phyloP scores from a whole-genome alignment of 345 rosid species.

The Murraya paniculata region DNA sequence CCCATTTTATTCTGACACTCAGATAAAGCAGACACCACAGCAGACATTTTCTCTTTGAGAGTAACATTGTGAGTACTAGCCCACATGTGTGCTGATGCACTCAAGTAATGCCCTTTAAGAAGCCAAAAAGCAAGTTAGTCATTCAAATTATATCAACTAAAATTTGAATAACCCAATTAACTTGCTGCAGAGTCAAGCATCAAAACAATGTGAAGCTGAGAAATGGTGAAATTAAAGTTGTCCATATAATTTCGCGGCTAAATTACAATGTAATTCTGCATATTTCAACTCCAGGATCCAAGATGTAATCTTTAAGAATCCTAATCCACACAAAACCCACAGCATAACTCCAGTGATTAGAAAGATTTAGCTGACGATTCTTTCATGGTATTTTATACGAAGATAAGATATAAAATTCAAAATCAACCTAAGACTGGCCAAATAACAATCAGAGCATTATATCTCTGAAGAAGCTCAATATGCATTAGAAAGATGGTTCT shows the following conservation, averaged over 20 bases:
- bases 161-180: background rate
- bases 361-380: background rate
- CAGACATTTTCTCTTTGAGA: slow-evolving; percentile 68
- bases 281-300: background rate
- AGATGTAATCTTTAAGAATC: background rate
- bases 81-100: slow-evolving; percentile 94
- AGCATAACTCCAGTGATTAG: background rate
- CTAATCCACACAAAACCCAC: background rate
- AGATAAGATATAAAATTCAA: background rate
- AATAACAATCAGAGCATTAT: background rate
- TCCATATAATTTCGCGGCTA: background rate
- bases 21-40: slow-evolving; percentile 61
- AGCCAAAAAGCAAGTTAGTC: slow-evolving; percentile 10
- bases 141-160: background rate
- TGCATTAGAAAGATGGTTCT: too few species aligned
- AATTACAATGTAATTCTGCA: background rate
- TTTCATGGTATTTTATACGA: background rate
- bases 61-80: slow-evolving; percentile 77
- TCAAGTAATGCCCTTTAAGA: slow-evolving; percentile 86
- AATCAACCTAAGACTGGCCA: background rate
- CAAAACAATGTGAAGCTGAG: background rate
- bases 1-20: slow-evolving; percentile 73
- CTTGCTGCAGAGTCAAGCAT: background rate
- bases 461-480: background rate
- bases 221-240: background rate